Evolutionary conservation across 2,329 filamentous ascomycete species (phyloP).

Genomic region (Samsoniella hepiali): DNA sequence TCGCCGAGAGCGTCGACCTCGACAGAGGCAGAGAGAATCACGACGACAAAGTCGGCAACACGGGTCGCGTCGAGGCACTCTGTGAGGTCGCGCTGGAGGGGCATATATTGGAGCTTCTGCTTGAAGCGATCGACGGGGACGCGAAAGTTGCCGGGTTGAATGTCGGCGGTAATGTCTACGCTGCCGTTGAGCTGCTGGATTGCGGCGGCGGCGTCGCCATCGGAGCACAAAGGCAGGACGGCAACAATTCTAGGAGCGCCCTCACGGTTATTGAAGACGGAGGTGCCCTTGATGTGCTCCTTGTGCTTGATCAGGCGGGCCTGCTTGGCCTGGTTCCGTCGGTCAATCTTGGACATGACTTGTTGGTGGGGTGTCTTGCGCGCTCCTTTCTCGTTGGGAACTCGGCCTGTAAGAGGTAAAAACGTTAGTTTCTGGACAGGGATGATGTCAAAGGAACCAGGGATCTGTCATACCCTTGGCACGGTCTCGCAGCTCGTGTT

Average conservation of each 20-base stretch:
- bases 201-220: constrained; percentile 64
- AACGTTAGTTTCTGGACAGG: constrained; percentile 20
- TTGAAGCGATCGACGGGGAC: constrained; percentile 87
- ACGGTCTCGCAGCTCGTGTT: constrained; percentile 78
- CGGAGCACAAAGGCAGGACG: constrained; percentile 76
- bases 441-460: constrained; percentile 9
- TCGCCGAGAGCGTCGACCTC: constrained; percentile 86
- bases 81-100: constrained; percentile 68
- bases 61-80: constrained; percentile 81
- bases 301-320: constrained; percentile 78
- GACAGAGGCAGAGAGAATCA: constrained; percentile 76
- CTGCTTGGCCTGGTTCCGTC: constrained; percentile 92
- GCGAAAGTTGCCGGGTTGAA: constrained; percentile 57
- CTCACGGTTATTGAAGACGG: constrained; percentile 81
- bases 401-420: constrained; percentile 60
- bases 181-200: constrained; percentile 71
- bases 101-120: constrained; percentile 85
- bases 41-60: constrained; percentile 85
- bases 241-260: constrained; percentile 86
- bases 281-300: constrained; percentile 74
- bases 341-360: constrained; percentile 95
- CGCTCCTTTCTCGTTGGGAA: constrained; percentile 67
- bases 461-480: constrained; percentile 64
- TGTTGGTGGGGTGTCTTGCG: constrained; percentile 93
- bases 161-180: constrained; percentile 70